Evolutionary conservation across 805 yeast genomes (phyloP).

Genomic region (Yarrowia osloensis): DNA sequence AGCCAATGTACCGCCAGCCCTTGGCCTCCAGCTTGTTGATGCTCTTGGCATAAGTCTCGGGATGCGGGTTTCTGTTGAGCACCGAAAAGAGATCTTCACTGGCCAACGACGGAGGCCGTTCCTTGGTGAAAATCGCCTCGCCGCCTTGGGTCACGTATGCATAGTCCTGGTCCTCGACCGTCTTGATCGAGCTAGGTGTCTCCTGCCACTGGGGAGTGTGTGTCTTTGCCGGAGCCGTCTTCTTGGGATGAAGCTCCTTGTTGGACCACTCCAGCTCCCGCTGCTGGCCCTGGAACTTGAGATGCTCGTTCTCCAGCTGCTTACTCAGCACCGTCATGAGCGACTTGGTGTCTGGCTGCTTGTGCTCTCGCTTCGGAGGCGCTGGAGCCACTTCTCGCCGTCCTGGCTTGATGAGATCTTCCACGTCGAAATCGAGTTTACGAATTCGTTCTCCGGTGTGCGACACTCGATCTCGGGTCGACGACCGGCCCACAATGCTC

Average conservation of each 20-base stretch:
- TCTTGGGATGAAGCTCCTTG: neutral
- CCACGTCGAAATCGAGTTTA: constrained; percentile 22
- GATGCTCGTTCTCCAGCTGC: constrained; percentile 29
- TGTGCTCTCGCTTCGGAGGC: neutral
- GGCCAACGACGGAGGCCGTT: constrained; percentile 34
- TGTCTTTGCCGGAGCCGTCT: neutral
- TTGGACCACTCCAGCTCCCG: constrained; percentile 21
- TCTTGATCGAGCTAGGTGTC: neutral
- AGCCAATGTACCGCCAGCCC: constrained; percentile 60
- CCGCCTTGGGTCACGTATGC: constrained; percentile 37
- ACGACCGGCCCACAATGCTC: constrained; percentile 17
- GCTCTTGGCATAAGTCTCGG: constrained; percentile 37
- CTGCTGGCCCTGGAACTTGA: neutral
- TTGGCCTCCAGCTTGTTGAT: constrained; percentile 49
- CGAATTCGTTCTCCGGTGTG: constrained; percentile 13
- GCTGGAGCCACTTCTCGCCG: neutral
- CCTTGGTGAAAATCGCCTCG: constrained; percentile 34
- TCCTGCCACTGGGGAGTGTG: constrained; percentile 14
- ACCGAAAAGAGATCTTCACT: constrained; percentile 37
- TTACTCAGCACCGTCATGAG: constrained; percentile 34
- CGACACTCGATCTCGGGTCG: constrained; percentile 18
- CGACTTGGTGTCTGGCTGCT: constrained; percentile 4
- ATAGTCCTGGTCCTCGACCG: constrained; percentile 32
- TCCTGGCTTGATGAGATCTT: constrained; percentile 9
- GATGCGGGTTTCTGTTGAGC: constrained; percentile 34